Percentiles rank a stretch among this genome's conserved stretches.
These are phyloP conservation scores for Phytophthora citrophthora DNA, from an alignment of 352 stramenopile species.

Conservation along the genomic window DNA sequence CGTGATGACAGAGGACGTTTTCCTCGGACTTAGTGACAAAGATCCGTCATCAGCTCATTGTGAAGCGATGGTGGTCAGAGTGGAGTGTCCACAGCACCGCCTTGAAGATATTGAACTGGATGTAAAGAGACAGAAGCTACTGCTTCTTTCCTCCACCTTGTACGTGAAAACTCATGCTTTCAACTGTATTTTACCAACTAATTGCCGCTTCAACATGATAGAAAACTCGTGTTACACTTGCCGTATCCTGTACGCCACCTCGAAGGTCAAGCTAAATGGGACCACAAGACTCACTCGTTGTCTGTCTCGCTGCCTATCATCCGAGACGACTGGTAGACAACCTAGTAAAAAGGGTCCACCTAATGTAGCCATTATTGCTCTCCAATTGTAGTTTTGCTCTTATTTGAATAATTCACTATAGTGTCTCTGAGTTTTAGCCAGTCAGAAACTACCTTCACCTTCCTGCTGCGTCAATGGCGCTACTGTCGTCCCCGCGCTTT, in stretches of 20 bases:
- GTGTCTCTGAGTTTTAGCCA: conserved; percentile 18
- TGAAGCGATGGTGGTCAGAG: conserved; percentile 79
- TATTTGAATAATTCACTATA: conserved; percentile 1
- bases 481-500: conserved; percentile 58
- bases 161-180: conserved; percentile 27
- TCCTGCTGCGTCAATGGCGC: conserved; percentile 43
- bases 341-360: not conserved
- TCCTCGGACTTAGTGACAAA: conserved; percentile 82
- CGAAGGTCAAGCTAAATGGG: conserved; percentile 79
- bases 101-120: conserved; percentile 84
- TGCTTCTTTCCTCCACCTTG: conserved; percentile 67
- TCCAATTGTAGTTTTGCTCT: conserved; percentile 6
- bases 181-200: not conserved
- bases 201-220: conserved; percentile 20
- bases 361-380: conserved; percentile 13
- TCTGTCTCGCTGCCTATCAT: conserved; percentile 77
- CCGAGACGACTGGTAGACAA: conserved; percentile 69
- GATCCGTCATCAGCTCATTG: conserved; percentile 84
- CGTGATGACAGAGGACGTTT: conserved; percentile 89
- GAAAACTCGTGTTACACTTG: conserved; percentile 73
- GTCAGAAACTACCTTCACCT: conserved; percentile 8
- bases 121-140: conserved; percentile 79
- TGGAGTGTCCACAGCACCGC: conserved; percentile 67
- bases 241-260: conserved; percentile 77
- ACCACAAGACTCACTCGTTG: conserved; percentile 53